phyloP scores from a whole-genome alignment of 208 protist genomes.

The Leptomonas seymouri region DNA sequence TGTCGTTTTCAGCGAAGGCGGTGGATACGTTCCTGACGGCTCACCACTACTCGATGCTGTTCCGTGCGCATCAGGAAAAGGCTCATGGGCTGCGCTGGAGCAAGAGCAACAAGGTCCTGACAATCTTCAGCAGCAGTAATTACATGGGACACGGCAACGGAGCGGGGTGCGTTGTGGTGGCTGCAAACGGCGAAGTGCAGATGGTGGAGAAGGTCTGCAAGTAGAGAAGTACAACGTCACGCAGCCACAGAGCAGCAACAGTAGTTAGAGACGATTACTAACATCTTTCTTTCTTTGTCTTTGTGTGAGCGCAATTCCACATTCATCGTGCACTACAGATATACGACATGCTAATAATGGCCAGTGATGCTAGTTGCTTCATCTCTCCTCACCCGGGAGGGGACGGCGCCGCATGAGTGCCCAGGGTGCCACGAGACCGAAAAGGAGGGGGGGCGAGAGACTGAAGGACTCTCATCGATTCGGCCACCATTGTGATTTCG shows the following conservation, averaged over 20 bases:
- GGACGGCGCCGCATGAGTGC: no score
- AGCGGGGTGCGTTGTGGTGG: conserved; percentile 71
- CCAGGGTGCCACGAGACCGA: no score
- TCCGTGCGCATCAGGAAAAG: conserved; percentile 86
- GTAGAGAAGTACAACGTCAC: no score
- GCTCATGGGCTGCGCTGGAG: conserved; percentile 70
- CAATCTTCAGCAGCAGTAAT: conserved; percentile 83
- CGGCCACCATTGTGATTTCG: neutral
- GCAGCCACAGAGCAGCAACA: no score
- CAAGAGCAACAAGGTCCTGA: conserved; percentile 78
- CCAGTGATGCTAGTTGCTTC: neutral
- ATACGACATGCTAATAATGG: no score
- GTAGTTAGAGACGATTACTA: no score
- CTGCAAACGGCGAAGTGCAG: conserved; percentile 60
- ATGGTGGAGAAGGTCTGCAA: conserved; percentile 68
- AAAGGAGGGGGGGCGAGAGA: no score
- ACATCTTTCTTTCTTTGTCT: neutral
- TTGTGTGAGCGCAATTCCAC: neutral
- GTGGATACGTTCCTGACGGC: conserved; percentile 71
- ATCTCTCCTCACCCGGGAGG: no score
- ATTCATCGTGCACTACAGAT: no score
- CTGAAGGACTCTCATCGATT: neutral
- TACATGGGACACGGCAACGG: conserved; percentile 82
- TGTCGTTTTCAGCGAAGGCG: conserved; percentile 67
- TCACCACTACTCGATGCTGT: conserved; percentile 71